Conservation (phyloP, 208 protist species). For the Acanthamoeba sp. region DNA sequence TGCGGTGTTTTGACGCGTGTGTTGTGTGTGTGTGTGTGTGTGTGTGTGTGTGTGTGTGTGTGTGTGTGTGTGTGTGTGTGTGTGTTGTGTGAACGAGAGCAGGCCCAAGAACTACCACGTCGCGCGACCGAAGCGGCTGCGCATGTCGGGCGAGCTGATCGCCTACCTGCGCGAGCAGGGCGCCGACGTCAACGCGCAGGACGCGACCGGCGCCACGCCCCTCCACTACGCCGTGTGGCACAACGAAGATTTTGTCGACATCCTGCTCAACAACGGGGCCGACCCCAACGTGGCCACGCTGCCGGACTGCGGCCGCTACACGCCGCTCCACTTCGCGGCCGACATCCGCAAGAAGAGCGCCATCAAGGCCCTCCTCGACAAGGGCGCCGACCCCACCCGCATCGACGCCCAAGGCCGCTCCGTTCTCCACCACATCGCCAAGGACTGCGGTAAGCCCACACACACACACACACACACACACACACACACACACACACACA, state of each 20-base stretch:
- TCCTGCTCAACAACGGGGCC: conserved; percentile 26
- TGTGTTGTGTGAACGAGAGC: too few species aligned
- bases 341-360: background rate
- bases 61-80: background rate
- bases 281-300: conserved; percentile 2
- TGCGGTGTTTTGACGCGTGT: background rate
- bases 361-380: conserved; percentile 19
- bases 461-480: background rate
- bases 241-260: conserved; percentile 25
- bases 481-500: too few species aligned
- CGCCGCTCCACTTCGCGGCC: conserved; percentile 52
- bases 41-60: background rate
- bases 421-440: background rate
- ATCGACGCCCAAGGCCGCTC: conserved; percentile 9
- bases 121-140: background rate
- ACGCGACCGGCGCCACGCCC: conserved; percentile 11
- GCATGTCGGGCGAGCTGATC: background rate
- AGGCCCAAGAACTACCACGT: conserved; percentile 32
- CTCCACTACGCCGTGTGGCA: conserved; percentile 43
- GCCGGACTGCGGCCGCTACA: background rate
- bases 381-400: conserved; percentile 37
- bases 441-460: background rate
- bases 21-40: background rate
- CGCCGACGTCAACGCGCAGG: conserved; percentile 38
- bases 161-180: background rate